Conservation (phyloP, 768 basidiomycete genomes). For the Macrolepiota fuliginosa region DNA sequence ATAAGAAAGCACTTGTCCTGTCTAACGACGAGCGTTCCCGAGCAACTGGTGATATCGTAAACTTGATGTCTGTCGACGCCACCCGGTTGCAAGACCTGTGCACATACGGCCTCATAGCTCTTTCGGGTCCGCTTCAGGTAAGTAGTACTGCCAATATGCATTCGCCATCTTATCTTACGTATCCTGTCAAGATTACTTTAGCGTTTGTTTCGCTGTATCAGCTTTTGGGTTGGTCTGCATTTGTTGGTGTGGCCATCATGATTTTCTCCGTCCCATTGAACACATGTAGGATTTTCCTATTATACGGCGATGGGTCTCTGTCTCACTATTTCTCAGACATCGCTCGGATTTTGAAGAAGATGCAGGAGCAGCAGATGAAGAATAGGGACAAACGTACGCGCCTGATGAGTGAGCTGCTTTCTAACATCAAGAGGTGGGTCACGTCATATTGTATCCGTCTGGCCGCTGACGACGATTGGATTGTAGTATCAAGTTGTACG, state of each 20-base stretch:
- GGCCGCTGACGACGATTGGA: background rate
- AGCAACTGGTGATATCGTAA: slow-evolving; percentile 90
- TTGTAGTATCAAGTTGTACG: slow-evolving; percentile 83
- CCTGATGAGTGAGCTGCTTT: slow-evolving; percentile 91
- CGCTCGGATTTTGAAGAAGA: slow-evolving; percentile 63
- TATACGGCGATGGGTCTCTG: background rate
- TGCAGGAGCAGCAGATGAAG: slow-evolving; percentile 93
- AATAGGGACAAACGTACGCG: slow-evolving; percentile 81
- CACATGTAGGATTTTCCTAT: slow-evolving; percentile 38
- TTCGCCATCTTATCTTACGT: background rate
- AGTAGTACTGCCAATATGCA: slow-evolving; percentile 9
- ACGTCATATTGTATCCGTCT: background rate
- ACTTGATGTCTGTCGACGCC: slow-evolving; percentile 88
- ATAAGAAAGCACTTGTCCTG: slow-evolving; percentile 81
- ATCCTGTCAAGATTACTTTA: slow-evolving; percentile 58
- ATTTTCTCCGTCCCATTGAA: slow-evolving; percentile 76
- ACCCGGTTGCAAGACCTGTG: slow-evolving; percentile 78
- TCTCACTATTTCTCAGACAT: slow-evolving; percentile 37
- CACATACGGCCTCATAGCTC: slow-evolving; percentile 77
- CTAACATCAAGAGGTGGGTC: slow-evolving; percentile 79
- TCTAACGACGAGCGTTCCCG: slow-evolving; percentile 83
- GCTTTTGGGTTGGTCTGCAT: slow-evolving; percentile 89
- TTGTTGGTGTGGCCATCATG: slow-evolving; percentile 89
- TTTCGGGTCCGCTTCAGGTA: slow-evolving; percentile 87
- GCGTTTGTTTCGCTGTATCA: slow-evolving; percentile 90